A percentile compares a stretch with the other conserved stretches of the same genome.
Conservation (phyloP, 2,329 filamentous ascomycete species). For the Cercospora sp. region DNA sequence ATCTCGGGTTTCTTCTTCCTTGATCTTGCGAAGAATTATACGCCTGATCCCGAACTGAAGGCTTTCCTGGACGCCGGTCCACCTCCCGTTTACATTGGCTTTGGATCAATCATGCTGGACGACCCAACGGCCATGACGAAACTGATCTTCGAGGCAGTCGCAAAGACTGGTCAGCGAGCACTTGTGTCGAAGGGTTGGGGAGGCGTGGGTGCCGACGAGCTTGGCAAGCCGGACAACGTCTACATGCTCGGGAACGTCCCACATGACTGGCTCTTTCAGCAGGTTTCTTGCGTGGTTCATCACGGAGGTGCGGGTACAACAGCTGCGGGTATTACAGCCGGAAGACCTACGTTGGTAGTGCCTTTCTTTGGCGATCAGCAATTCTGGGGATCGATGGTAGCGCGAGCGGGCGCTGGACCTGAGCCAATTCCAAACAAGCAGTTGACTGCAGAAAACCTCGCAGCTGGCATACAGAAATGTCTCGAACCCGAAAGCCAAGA, state of each 20-base stretch:
- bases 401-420: slow-evolving; percentile 52
- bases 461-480: slow-evolving; percentile 49
- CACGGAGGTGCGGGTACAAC: slow-evolving; percentile 63
- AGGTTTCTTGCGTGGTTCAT: slow-evolving; percentile 57
- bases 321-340: slow-evolving; percentile 55
- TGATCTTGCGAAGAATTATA: slow-evolving; percentile 65
- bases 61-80: slow-evolving; percentile 67
- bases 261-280: slow-evolving; percentile 60
- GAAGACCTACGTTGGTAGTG: slow-evolving; percentile 55
- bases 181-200: slow-evolving; percentile 59
- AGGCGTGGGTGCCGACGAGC: slow-evolving; percentile 44
- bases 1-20: slow-evolving; percentile 78
- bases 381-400: slow-evolving; percentile 58
- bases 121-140: slow-evolving; percentile 70
- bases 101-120: slow-evolving; percentile 79
- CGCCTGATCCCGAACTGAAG: slow-evolving; percentile 63
- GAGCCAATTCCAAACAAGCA: slow-evolving; percentile 49
- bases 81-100: slow-evolving; percentile 78
- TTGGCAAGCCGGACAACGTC: slow-evolving; percentile 45
- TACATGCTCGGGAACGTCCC: slow-evolving; percentile 58
- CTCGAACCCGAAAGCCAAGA: slow-evolving; percentile 42
- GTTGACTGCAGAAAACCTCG: slow-evolving; percentile 48
- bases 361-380: slow-evolving; percentile 61
- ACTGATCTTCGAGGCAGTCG: slow-evolving; percentile 70
- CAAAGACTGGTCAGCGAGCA: slow-evolving; percentile 51